A percentile compares a stretch with the other conserved stretches of the same genome.
These are phyloP conservation scores for Penicillium sp. DNA, from an alignment of 2,329 filamentous ascomycete genomes.

Conservation along the genomic window DNA sequence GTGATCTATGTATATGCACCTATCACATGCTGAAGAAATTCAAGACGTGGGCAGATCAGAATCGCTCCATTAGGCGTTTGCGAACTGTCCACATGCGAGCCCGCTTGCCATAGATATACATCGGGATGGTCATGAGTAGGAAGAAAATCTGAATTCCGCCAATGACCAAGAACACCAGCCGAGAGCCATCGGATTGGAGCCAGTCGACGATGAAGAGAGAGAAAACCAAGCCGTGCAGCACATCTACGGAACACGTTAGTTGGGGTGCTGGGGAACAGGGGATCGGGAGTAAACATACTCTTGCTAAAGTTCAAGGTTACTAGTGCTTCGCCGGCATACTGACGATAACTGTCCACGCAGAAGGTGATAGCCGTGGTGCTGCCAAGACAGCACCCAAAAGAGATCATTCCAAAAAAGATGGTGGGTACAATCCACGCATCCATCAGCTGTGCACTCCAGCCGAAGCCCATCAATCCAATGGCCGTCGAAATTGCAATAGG, in stretches of 20 bases:
- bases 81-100: slow-evolving; percentile 91
- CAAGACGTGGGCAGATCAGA: slow-evolving; percentile 35
- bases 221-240: slow-evolving; percentile 87
- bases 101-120: slow-evolving; percentile 93
- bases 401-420: slow-evolving; percentile 86
- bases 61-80: slow-evolving; percentile 82
- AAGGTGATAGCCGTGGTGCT: slow-evolving; percentile 93
- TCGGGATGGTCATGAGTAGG: slow-evolving; percentile 74
- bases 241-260: slow-evolving; percentile 48
- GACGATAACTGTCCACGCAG: slow-evolving; percentile 86
- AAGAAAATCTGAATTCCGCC: slow-evolving; percentile 80
- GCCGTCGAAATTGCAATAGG: slow-evolving; percentile 76
- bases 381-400: slow-evolving; percentile 86
- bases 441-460: slow-evolving; percentile 77
- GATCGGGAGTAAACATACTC: slow-evolving; percentile 49
- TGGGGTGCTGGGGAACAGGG: neutral
- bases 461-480: slow-evolving; percentile 89
- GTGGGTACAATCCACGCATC: slow-evolving; percentile 90
- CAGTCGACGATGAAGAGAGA: slow-evolving; percentile 83
- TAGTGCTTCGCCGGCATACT: slow-evolving; percentile 89
- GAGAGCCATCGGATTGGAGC: slow-evolving; percentile 72
- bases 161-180: slow-evolving; percentile 75
- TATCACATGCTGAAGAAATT: neutral
- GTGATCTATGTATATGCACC: neutral
- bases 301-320: slow-evolving; percentile 95